Percentiles rank a stretch among this genome's conserved stretches.
Conservation (phyloP, 2,329 filamentous ascomycete genomes). For the Sporothrix inflata region DNA sequence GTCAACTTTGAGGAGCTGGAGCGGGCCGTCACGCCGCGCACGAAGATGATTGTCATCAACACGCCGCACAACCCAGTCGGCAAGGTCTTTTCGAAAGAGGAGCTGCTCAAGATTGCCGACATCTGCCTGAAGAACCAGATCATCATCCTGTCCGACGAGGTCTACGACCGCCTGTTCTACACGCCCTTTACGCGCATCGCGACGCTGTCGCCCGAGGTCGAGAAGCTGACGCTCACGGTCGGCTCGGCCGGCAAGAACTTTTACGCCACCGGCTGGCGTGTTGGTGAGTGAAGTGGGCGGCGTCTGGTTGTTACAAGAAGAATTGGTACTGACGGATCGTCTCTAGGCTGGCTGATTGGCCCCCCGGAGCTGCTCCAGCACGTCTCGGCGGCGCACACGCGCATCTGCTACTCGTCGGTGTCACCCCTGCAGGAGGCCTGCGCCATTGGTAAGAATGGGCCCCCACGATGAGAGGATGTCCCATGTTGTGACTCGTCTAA, state of each 20-base stretch:
- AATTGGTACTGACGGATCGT: background rate
- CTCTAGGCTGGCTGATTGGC: slow-evolving; percentile 81
- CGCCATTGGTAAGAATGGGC: slow-evolving; percentile 73
- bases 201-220: slow-evolving; percentile 87
- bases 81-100: slow-evolving; percentile 86
- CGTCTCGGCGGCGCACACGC: slow-evolving; percentile 88
- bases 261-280: slow-evolving; percentile 95
- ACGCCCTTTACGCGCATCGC: slow-evolving; percentile 92
- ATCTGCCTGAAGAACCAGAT: slow-evolving; percentile 91
- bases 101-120: slow-evolving; percentile 82
- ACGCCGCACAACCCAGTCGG: slow-evolving; percentile 91
- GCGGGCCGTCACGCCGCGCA: slow-evolving; percentile 77
- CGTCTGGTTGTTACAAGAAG: background rate
- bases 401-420: slow-evolving; percentile 94
- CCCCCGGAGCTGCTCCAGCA: slow-evolving; percentile 87
- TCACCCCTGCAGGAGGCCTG: slow-evolving; percentile 93
- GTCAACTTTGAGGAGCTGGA: slow-evolving; percentile 84
- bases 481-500: no score
- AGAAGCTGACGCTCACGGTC: slow-evolving; percentile 85
- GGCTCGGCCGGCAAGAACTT: slow-evolving; percentile 98
- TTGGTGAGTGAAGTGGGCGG: slow-evolving; percentile 51
- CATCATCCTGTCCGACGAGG: slow-evolving; percentile 88
- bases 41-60: slow-evolving; percentile 95
- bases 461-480: no score
- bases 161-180: slow-evolving; percentile 95